Base-by-base conservation (phyloP, 225 moss, liverwort and hornwort genomes). In the Lunularia cruciata region DNA sequence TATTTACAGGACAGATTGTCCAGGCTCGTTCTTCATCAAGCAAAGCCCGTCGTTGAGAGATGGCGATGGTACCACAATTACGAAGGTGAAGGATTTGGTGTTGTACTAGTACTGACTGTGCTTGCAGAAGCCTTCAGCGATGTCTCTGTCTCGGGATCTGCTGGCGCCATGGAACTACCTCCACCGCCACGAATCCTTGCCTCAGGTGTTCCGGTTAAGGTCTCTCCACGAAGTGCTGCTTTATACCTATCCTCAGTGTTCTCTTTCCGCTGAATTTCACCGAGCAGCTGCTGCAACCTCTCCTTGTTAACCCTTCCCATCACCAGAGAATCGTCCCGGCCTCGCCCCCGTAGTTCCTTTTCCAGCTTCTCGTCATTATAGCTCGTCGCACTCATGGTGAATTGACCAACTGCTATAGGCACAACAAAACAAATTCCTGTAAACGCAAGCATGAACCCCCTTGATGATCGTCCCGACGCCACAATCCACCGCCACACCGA, bases 301-400 rank as follows among this genome's bases (percentile, higher is more conserved):
- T 96, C 90, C 73, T 93, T 96, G 80, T 96, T 96, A 59, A 92
- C 92, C 65, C 78, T 77, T 15, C 90, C 93, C 86, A 96, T 78
- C 64, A 90, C 87, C 83, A 89, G 71, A 49, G 96, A 86, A 70
- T 96, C 93, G 40, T 85, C 71, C 47, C 90, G 84, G 67, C 79
- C 80, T 32, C 84, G 80, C 72, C 74, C 84, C 46, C 81, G 86
- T 10, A 96, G 87, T 27, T 96, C 90, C 47, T 85, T 80, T 74
- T 93, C 81, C 31, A 96, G 78, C 83, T 89, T 72, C 25, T 74
- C 76, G 65, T 92, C 87, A 35, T 89, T 83, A 11, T 55, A 40
- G 57, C 86, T 90, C 60, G 96, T 96, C 2, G 93, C 86, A 60
- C 62, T 86, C 96, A 96, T 96, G 45, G 89, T 81, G 18, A 83